A percentile compares a stretch with the other conserved stretches of the same genome.
phyloP scores from a whole-genome alignment of 1,139 yeast species.

The Geotrichum candidum region DNA sequence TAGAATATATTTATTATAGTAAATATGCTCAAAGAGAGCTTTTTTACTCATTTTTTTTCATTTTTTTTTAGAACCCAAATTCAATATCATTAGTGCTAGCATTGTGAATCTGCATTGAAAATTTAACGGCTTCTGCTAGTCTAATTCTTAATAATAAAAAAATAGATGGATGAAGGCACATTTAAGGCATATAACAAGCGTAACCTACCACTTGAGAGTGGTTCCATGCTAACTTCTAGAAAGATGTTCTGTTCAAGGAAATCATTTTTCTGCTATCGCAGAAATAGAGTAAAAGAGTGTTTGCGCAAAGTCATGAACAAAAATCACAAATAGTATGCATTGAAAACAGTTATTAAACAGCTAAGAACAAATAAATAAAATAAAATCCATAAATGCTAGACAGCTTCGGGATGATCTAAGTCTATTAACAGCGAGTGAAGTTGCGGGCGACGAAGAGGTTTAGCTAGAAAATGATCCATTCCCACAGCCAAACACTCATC shows the following conservation, averaged over 20 bases:
- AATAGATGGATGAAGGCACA: too few relatives aligned
- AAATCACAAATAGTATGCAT: background rate
- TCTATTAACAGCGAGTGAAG: conserved; percentile 23
- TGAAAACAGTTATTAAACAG: background rate
- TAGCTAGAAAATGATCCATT: conserved; percentile 84
- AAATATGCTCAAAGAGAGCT: background rate
- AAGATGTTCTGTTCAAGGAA: too few relatives aligned
- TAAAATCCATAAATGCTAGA: background rate
- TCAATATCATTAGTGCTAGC: too few relatives aligned
- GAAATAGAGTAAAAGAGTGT: background rate
- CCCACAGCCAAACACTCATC: conserved; percentile 79
- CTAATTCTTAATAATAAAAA: too few relatives aligned
- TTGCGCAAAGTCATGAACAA: background rate
- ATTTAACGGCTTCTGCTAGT: too few relatives aligned
- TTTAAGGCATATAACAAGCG: too few relatives aligned
- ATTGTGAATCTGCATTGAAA: too few relatives aligned
- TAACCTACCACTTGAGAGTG: too few relatives aligned
- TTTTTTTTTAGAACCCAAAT: too few relatives aligned
- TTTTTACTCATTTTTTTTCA: background rate
- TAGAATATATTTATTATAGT: too few relatives aligned
- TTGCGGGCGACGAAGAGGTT: conserved; percentile 63
- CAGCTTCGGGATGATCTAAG: background rate
- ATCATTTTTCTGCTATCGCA: too few relatives aligned
- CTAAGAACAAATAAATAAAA: background rate
- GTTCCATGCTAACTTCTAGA: too few relatives aligned